Evolutionary conservation across 1,284 basidiomycete genomes (phyloP), one percentile per base, ranked within the genome.

Genomic region (Laetiporus sulphureus): DNA sequence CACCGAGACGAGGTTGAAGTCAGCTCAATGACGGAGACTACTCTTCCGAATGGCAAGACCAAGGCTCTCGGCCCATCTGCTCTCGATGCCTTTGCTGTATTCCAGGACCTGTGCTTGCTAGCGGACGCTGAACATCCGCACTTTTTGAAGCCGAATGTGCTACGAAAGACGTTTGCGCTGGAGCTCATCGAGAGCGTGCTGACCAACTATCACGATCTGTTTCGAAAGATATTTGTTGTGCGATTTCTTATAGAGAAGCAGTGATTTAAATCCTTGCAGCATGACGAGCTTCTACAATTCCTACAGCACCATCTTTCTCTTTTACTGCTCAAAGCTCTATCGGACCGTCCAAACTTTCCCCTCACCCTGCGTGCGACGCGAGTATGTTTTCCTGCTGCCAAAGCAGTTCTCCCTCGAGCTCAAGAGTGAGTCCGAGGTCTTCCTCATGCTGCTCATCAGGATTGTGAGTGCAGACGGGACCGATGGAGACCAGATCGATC

Each of bases 111-210:
- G 3, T 96, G 93, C 59, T 66, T 95, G 1, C 73, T 96, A 2
- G 86, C 88, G 10, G 90, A 91, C 54, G 73, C 78, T 4, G 91
- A 96, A 59, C 82, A 73, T 41, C 89, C 93, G 0, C 71, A 76
- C 40, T 91, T 97, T 60, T 69, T 98, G 45, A 83, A 84, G 52
- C 75, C 98, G 24, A 79, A 85, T n/a, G 79, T 75, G 32, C 69
- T 99, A 19, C 89, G 91, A 52, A 86, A 93, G 61, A 97, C 95
- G 0, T 98, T 98, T 55, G 91, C 92, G 0, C 69, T 99, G 20
- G 95, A 99, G 64, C 69, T 99, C 40, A 90, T 99, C 42, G 96
- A 99, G 66, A 97, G 93, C 56, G 91, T 98, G 4, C 68, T 99
- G 40, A 95, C 92, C 11, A 97, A 96, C 52, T 97, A 98, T 58